A percentile compares a stretch with the other conserved stretches of the same genome.
Conservation (phyloP, 2,329 filamentous ascomycete species). For the Aspergillus fructus region DNA sequence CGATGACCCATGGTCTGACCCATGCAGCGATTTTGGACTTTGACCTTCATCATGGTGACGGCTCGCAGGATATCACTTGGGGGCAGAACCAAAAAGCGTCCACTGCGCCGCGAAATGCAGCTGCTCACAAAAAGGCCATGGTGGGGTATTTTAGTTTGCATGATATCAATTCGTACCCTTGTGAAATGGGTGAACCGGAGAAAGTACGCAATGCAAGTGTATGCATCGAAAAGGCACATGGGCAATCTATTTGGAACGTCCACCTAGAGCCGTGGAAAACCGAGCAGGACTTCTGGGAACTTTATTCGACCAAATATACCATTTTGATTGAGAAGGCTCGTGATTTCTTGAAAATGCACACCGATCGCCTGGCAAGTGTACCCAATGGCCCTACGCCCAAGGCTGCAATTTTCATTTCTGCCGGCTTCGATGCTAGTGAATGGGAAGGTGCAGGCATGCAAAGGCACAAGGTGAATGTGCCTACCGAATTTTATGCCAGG, state of each 20-base stretch:
- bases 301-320: constrained; percentile 79
- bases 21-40: constrained; percentile 94
- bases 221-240: constrained; percentile 91
- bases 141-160: constrained; percentile 97
- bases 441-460: constrained; percentile 94
- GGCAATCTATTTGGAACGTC: constrained; percentile 94
- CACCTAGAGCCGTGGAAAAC: constrained; percentile 87
- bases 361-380: constrained; percentile 60
- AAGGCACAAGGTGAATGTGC: constrained; percentile 90
- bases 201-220: constrained; percentile 93
- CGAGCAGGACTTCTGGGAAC: constrained; percentile 78
- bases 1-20: constrained; percentile 78
- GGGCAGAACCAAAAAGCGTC: constrained; percentile 74
- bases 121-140: constrained; percentile 75
- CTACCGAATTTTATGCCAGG: constrained; percentile 92
- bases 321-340: constrained; percentile 78
- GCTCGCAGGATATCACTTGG: constrained; percentile 95
- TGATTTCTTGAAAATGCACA: constrained; percentile 71
- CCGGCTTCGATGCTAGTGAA: constrained; percentile 95
- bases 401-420: constrained; percentile 89
- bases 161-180: constrained; percentile 98
- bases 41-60: constrained; percentile 88
- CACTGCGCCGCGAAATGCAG: constrained; percentile 66
- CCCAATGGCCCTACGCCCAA: constrained; percentile 65
- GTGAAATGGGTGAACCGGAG: constrained; percentile 86